Percentiles rank a stretch among this genome's conserved stretches.
These are phyloP conservation scores for Leccinum imitatum DNA, from an alignment of 768 basidiomycete genomes.

Conservation along the genomic window DNA sequence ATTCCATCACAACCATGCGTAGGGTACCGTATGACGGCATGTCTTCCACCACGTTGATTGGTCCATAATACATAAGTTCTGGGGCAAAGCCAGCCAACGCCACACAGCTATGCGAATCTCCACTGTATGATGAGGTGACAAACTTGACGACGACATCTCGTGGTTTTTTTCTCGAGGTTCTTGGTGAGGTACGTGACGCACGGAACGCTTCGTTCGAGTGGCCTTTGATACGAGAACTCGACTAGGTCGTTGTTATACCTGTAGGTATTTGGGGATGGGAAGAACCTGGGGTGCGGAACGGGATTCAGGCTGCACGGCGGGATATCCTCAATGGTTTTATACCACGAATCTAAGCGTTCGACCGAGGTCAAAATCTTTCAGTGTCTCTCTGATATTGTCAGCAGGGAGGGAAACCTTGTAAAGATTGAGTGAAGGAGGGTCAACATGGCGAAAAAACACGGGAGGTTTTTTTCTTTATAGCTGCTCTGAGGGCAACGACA, in stretches of 20 bases:
- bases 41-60: slow-evolving; percentile 4
- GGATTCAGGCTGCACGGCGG: not conserved
- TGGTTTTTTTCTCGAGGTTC: not conserved
- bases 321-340: not conserved
- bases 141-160: slow-evolving; percentile 39
- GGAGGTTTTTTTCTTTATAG: no score
- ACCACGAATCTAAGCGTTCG: slow-evolving; percentile 19
- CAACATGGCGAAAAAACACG: no score
- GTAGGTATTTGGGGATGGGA: slow-evolving; percentile 19
- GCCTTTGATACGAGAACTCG: slow-evolving; percentile 20
- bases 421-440: no score
- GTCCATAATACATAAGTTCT: slow-evolving; percentile 32
- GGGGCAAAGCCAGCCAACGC: slow-evolving; percentile 30
- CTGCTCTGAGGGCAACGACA: no score
- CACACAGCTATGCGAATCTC: slow-evolving; percentile 33
- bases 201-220: slow-evolving; percentile 16
- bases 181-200: slow-evolving; percentile 29
- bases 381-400: no score
- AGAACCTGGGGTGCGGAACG: slow-evolving; percentile 17
- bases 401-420: no score
- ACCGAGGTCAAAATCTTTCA: not conserved
- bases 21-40: slow-evolving; percentile 19
- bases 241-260: not conserved
- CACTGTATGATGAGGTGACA: slow-evolving; percentile 32
- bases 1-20: slow-evolving; percentile 43